Conservation (phyloP, 208 protist genomes). For the Trypanosoma rangeli region DNA sequence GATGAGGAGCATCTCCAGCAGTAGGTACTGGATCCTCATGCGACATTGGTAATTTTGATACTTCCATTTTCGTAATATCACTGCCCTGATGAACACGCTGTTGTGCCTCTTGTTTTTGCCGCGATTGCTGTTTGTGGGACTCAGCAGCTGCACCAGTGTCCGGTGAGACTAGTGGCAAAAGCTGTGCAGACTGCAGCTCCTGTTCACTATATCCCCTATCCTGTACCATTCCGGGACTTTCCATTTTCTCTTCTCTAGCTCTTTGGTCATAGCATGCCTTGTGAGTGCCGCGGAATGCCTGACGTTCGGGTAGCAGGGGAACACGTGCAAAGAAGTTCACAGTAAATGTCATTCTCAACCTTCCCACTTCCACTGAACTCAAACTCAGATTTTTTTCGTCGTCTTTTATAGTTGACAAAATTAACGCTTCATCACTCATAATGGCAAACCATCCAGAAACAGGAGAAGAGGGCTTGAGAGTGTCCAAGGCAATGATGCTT, state of each 20-base stretch:
- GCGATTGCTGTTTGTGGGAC: background rate
- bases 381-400: background rate
- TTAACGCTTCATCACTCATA: constrained; percentile 27
- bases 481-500: constrained; percentile 49
- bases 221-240: background rate
- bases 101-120: background rate
- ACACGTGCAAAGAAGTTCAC: constrained; percentile 40
- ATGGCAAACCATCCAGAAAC: constrained; percentile 79
- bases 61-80: too few relatives aligned
- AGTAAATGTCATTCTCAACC: constrained; percentile 29
- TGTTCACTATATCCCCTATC: background rate
- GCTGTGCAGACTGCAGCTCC: background rate
- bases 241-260: background rate
- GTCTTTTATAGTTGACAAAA: background rate
- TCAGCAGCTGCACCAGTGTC: background rate
- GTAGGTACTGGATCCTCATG: too few relatives aligned
- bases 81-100: background rate
- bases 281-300: background rate
- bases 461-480: constrained; percentile 35
- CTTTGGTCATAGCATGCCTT: background rate
- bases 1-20: too few relatives aligned
- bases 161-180: background rate
- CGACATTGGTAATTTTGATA: too few relatives aligned
- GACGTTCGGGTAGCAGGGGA: background rate
- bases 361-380: constrained; percentile 25